A percentile compares a stretch with the other conserved stretches of the same genome.
Evolutionary conservation across 176 grass and related monocot species (phyloP).

Genomic region (Cenchrus purpureus): DNA sequence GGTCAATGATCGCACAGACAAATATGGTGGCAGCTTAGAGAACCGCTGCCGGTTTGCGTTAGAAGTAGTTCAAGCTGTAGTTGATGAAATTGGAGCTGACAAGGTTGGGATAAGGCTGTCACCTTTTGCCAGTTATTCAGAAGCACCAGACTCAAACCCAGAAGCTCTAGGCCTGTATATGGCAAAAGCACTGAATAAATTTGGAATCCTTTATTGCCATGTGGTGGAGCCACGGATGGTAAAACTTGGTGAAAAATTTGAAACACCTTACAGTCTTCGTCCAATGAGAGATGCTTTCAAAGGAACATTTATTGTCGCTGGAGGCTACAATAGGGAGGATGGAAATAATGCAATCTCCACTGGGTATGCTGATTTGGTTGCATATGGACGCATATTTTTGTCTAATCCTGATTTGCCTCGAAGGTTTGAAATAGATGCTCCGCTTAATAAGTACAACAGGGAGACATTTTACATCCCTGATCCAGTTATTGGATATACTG

Average conservation of each 20-base stretch:
- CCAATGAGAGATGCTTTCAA: conserved; percentile 69
- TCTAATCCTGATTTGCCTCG: conserved; percentile 79
- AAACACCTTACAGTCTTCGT: conserved; percentile 60
- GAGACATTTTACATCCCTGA: conserved; percentile 74
- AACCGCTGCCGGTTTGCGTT: conserved; percentile 78
- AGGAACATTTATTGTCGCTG: conserved; percentile 70
- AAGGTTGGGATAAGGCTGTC: conserved; percentile 76
- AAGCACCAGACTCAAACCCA: conserved; percentile 61
- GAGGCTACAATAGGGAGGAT: conserved; percentile 67
- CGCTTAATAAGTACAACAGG: conserved; percentile 74
- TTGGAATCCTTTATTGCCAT: conserved; percentile 63
- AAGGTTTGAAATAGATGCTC: conserved; percentile 65
- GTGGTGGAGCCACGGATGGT: conserved; percentile 85
- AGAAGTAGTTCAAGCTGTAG: conserved; percentile 67
- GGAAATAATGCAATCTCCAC: conserved; percentile 59
- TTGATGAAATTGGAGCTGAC: conserved; percentile 77
- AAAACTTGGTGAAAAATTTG: conserved; percentile 55
- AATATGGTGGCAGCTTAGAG: conserved; percentile 74
- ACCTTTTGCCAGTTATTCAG: conserved; percentile 57
- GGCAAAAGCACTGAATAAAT: conserved; percentile 65
- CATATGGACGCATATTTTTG: conserved; percentile 70
- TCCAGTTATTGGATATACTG: conserved; percentile 74
- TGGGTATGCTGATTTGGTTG: conserved; percentile 74
- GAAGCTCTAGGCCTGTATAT: conserved; percentile 68
- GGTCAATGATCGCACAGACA: conserved; percentile 74